Conservation (phyloP, 805 yeast genomes). For the Yamadazyma philogaea region DNA sequence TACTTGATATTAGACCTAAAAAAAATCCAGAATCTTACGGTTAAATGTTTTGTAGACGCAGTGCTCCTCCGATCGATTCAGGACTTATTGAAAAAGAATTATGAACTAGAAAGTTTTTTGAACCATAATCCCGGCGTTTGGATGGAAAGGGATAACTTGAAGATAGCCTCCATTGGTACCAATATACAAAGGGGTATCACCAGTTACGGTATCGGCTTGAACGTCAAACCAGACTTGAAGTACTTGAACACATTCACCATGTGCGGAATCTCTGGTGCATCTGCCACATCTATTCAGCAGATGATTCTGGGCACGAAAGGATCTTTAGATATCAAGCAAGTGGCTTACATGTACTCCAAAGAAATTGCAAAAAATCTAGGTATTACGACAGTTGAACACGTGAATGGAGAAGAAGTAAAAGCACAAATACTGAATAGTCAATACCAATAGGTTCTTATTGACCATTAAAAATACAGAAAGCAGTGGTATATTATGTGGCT, state of each 20-base stretch:
- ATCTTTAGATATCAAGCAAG: constrained; percentile 20
- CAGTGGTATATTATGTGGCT: too few relatives aligned
- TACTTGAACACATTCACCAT: constrained; percentile 71
- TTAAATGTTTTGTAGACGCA: constrained; percentile 61
- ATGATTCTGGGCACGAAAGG: constrained; percentile 13
- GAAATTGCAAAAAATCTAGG: constrained; percentile 35
- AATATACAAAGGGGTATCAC: constrained; percentile 82
- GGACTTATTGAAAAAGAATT: constrained; percentile 37
- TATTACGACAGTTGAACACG: constrained; percentile 33
- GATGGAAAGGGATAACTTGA: constrained; percentile 50
- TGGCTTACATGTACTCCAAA: constrained; percentile 32
- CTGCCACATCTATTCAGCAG: constrained; percentile 34
- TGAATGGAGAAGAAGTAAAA: constrained; percentile 28
- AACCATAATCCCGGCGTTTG: constrained; percentile 88
- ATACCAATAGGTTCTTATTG: neutral
- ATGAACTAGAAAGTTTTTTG: constrained; percentile 44
- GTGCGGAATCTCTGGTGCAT: constrained; percentile 74
- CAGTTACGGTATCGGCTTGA: constrained; percentile 85
- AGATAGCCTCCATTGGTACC: constrained; percentile 88
- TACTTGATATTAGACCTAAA: constrained; percentile 69
- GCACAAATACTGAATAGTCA: constrained; percentile 1
- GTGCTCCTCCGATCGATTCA: constrained; percentile 59
- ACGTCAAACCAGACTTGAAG: constrained; percentile 68
- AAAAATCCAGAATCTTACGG: constrained; percentile 52
- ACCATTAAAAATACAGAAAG: too few relatives aligned